A percentile compares a stretch with the other conserved stretches of the same genome.
phyloP scores from a whole-genome alignment of 257 asterid genomes.

The Apocynum venetum region DNA sequence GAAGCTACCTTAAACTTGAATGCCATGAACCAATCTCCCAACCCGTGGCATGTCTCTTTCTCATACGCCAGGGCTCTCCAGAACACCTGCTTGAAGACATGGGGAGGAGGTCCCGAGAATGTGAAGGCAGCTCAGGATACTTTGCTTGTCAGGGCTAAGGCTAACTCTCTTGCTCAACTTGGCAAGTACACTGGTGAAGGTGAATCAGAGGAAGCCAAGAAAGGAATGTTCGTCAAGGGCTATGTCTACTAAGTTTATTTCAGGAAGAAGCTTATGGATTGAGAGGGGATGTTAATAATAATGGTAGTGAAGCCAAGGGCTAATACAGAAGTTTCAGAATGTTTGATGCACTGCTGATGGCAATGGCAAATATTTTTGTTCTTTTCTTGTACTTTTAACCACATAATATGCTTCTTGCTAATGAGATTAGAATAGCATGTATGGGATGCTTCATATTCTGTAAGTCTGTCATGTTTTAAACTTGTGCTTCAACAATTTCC shows the following conservation, averaged over 20 bases:
- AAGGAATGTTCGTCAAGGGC: conserved; percentile 74
- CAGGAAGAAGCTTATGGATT: neutral
- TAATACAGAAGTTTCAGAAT: conserved; percentile 8
- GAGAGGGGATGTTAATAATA: conserved; percentile 9
- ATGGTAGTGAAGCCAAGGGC: conserved; percentile 16
- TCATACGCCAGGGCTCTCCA: conserved; percentile 76
- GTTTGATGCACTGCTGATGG: conserved; percentile 9
- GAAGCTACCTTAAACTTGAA: conserved; percentile 76
- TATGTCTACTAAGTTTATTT: conserved; percentile 44
- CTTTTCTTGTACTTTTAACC: conserved; percentile 28
- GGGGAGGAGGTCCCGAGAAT: conserved; percentile 70
- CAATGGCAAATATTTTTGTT: conserved; percentile 27
- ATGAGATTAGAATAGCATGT: conserved; percentile 36
- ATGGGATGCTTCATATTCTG: neutral
- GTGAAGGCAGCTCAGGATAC: conserved; percentile 62
- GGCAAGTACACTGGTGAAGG: conserved; percentile 74
- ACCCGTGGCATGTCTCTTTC: conserved; percentile 82
- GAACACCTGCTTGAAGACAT: conserved; percentile 74
- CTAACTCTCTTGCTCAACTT: conserved; percentile 77
- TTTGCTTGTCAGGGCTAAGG: conserved; percentile 58
- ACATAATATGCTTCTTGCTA: conserved; percentile 20
- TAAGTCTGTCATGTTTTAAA: neutral
- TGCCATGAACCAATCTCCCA: conserved; percentile 78
- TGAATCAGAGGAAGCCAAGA: conserved; percentile 73
- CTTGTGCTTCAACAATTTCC: neutral